Conservation (phyloP, 2,329 filamentous ascomycete genomes). For the Huntiella savannae region DNA sequence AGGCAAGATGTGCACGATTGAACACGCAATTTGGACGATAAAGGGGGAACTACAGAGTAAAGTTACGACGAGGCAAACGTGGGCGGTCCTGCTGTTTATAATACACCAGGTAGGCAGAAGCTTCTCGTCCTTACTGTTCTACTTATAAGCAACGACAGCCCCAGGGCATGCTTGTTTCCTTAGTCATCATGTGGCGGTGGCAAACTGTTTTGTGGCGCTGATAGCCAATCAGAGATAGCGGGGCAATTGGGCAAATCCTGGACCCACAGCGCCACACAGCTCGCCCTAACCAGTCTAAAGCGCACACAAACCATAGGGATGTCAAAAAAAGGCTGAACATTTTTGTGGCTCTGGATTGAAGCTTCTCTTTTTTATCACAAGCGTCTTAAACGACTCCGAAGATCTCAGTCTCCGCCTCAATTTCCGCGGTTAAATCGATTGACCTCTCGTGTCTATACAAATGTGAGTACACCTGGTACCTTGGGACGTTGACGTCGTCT, state of each 20-base stretch:
- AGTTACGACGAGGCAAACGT: background rate
- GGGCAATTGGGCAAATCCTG: background rate
- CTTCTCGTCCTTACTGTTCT: conserved; percentile 2
- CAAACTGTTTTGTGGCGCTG: background rate
- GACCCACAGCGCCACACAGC: conserved; percentile 1
- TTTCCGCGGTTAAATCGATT: conserved; percentile 97
- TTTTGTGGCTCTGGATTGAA: conserved; percentile 7
- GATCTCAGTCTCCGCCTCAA: conserved; percentile 96
- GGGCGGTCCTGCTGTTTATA: conserved; percentile 2
- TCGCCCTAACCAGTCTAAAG: conserved; percentile 8
- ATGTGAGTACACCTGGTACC: conserved; percentile 19
- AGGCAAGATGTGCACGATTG: background rate
- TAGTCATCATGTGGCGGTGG: conserved; percentile 1
- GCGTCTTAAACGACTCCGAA: conserved; percentile 31
- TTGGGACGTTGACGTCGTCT: background rate
- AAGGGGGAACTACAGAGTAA: conserved; percentile 1
- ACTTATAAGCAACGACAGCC: background rate
- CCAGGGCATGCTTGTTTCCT: background rate
- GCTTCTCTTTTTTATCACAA: conserved; percentile 9
- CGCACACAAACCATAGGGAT: conserved; percentile 7
- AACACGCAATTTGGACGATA: background rate
- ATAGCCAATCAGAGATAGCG: background rate
- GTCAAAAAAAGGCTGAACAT: conserved; percentile 10
- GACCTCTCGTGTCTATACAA: conserved; percentile 64
- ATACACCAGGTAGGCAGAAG: conserved; percentile 7